Evolutionary conservation across 106 monocot species (phyloP), one percentile per base, ranked within the genome.

Genomic region (Dioscorea zingiberensis): DNA sequence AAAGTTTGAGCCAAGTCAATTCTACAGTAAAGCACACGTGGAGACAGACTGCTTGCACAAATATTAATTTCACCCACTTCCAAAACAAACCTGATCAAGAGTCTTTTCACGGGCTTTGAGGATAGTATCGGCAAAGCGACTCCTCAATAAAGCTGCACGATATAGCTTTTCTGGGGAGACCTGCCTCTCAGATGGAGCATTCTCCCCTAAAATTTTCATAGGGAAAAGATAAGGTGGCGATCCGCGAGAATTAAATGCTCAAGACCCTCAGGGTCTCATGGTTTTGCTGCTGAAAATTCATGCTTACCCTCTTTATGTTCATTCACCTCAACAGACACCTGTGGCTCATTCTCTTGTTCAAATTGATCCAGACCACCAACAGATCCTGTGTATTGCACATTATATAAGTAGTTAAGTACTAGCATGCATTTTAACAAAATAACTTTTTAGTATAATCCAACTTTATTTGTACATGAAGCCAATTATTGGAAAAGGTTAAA

Each of bases 71-170:
- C 19, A 24, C 1, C 0, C 38, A 32, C 14, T 18, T 54, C 4
- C 27, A 38, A 6, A 69, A 66, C 74, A 28, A 68, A 91, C 95
- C 91, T 91, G 80, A 58, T 85, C 84, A 58, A 97, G 83, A 30
- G 91, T 77, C 69, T 97, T 91, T 68, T 97, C 95, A 44, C 83
- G 91, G 55, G 94, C 94, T 83, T 91, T 94, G 26, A 94, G 74
- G 56, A 94, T 94, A 23, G 94, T 94, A 68, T 94, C 94, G 10
- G 87, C 94, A 77, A 94, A 94, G 24, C 94, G 94, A 63, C 55
- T 76, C 77, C 66, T 85, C 79, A 97, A 72, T 30, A 85, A 67
- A 69, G 91, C 95, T 49, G 83, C 85, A 32, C 95, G 77, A 32
- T 83, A 85, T 18, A 78, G 91, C 79, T 88, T 91, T 48, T 83